Evolutionary conservation across 2,329 filamentous ascomycete genomes (phyloP), one percentile per base, ranked within the genome.

Genomic region (Nemania serpens): DNA sequence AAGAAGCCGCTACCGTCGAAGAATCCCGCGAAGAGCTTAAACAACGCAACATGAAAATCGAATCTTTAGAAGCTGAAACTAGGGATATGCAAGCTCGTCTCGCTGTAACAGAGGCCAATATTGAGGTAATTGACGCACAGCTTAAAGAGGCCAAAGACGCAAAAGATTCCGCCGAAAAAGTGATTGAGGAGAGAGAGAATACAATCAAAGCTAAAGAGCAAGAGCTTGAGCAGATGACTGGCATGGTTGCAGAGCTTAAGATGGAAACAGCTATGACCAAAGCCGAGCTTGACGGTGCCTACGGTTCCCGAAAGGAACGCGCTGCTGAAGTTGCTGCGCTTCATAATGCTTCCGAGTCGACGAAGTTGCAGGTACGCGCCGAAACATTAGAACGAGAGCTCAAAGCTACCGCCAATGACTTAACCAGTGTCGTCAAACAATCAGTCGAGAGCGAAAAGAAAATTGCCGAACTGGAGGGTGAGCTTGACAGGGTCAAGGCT

Each of bases 331-430:
- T 82, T 18, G 84, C 84, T 1, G 82, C 82, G 47, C 75, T 78
- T 48, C 71, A 82, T 66, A 82, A 84, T 73, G 79, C 75, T 58
- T 77, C 76, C n/a, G 79, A 70, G 53, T 68, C 68, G 22, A 55
- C 58, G 29, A 72, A 68, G 65, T 52, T 72, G 59, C 68, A 71
- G 55, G 60, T 57, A 37, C 79, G 85, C 66, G 75, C 85, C 20
- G 78, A 80, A 48, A 76, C 76, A 62, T 77, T 88, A 58, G 85
- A 90, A 72, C 92, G 89, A 71, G 88, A 92, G 69, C 79, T 96
- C 18, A 83, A 86, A 61, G 76, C 81, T n/a, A 73, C 72, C 10
- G 70, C 69, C 42, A 62, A 71, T 49, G 72, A 75, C 61, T 63
- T 75, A 43, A 70, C 71, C 13, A 68, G 70, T 33, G 68, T 75